Evolutionary conservation across 2,329 filamentous ascomycete species (phyloP).

Genomic region (Blastomyces gilchristii): DNA sequence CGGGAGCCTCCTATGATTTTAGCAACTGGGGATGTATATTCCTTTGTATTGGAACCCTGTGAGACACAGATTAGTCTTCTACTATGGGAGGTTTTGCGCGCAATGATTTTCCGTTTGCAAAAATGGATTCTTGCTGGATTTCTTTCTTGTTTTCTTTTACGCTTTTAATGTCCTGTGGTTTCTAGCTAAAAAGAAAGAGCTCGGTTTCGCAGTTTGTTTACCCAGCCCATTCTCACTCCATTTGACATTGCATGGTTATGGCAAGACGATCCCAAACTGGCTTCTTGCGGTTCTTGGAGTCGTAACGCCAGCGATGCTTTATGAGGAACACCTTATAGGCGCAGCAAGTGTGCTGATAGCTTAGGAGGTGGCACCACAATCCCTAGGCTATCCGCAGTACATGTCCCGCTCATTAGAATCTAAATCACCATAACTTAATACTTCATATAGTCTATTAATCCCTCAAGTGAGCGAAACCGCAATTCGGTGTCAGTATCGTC

Average conservation of each 20-base stretch:
- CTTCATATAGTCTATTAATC: neutral
- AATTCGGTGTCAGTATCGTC: neutral
- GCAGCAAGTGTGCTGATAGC: neutral
- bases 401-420: neutral
- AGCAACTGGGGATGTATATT: neutral
- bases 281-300: neutral
- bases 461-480: neutral
- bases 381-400: neutral
- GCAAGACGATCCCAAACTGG: neutral
- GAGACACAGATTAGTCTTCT: conserved; percentile 1
- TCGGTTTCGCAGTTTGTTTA: neutral
- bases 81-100: neutral
- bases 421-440: neutral
- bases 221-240: neutral
- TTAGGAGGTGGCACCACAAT: neutral
- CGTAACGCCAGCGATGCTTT: neutral
- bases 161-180: conserved; percentile 3
- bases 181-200: conserved; percentile 2
- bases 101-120: conserved; percentile 2
- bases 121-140: conserved; percentile 1
- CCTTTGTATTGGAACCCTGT: conserved; percentile 1
- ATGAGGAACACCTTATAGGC: neutral
- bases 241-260: neutral
- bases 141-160: conserved; percentile 1
- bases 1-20: conserved; percentile 2